Conservation (phyloP, 1,139 yeast species). For the Ashbya aceris region DNA sequence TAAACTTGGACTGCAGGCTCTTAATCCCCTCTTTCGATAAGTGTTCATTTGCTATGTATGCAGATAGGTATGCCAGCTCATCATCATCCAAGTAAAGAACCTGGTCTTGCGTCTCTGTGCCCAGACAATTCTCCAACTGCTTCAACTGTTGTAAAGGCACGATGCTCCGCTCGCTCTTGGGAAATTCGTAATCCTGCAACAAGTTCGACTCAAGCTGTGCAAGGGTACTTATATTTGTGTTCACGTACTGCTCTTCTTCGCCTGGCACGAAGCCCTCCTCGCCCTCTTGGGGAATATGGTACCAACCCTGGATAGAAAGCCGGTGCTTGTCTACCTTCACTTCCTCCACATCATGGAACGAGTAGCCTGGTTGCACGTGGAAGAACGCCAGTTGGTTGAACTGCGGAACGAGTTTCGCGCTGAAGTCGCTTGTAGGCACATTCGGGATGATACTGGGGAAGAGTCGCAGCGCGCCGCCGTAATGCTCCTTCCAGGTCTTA, state of each 20-base stretch:
- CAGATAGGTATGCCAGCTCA: slow-evolving; percentile 40
- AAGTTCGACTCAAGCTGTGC: slow-evolving; percentile 74
- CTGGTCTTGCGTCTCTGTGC: slow-evolving; percentile 6
- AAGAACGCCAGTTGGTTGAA: slow-evolving; percentile 95
- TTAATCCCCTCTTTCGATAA: slow-evolving; percentile 37
- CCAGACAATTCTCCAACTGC: slow-evolving; percentile 16
- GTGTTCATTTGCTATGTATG: slow-evolving; percentile 50
- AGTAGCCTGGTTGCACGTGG: slow-evolving; percentile 90
- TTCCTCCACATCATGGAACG: slow-evolving; percentile 97
- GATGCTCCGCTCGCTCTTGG: slow-evolving; percentile 38
- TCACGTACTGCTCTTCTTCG: slow-evolving; percentile 55
- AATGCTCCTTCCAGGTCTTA: slow-evolving; percentile 71
- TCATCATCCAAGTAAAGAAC: slow-evolving; percentile 9
- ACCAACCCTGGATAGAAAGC: slow-evolving; percentile 95
- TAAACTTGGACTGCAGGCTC: slow-evolving; percentile 43
- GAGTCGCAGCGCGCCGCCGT: slow-evolving; percentile 87
- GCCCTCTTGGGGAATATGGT: slow-evolving; percentile 90
- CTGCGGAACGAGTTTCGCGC: slow-evolving; percentile 70
- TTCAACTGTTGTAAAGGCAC: slow-evolving; percentile 26
- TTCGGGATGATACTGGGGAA: slow-evolving; percentile 84
- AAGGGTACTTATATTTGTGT: slow-evolving; percentile 68
- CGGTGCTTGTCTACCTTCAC: slow-evolving; percentile 85
- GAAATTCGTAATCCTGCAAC: slow-evolving; percentile 73
- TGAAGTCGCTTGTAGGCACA: slow-evolving; percentile 75
- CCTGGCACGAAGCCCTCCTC: slow-evolving; percentile 78